Base-by-base conservation (phyloP, 2,329 filamentous ascomycete genomes). In the Diplodia sapinea region DNA sequence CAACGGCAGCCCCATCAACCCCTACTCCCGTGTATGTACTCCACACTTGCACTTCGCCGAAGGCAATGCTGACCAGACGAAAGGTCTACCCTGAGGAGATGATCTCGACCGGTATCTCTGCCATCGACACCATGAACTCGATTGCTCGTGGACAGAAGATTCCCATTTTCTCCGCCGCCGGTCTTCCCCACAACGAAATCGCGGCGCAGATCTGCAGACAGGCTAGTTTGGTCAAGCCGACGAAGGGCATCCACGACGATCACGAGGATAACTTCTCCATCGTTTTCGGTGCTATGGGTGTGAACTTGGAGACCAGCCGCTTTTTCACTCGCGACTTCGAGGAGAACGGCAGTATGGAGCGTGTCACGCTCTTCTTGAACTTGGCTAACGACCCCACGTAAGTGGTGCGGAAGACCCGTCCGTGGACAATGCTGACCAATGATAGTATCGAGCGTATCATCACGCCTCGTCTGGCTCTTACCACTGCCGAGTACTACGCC, bases 231-330 rank as follows among this genome's bases (percentile, higher is more conserved):
- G 96, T 98, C 72, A 93, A 85, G 86, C 93, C 93, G 43, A 96
- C 92, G 79, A 99, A 99, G 88, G 94, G 91, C 72, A 89, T 95
- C 31, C 95, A 99, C 78, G 96, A 99, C 77, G 94, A 89, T 67
- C 95, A 99, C 82, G 93, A 97, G 77, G 95, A 99, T 78, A 99
- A 99, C 85, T 99, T 99, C 87, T 97, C 94, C 69, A 99, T 99
- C 76, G 95, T 99, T 68, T 99, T 99, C 79, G 96, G 93, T 78
- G 95, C 95, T 77, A 99, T 99, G 95, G 95, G 95, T 93, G 95
- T 99, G 74, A 99, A 99, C 85, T 89, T 99, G 90, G 95, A 99
- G 80, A 99, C 95, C 38, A 92, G 91, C 75, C 91, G 95, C 75
- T 99, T 99, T 88, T 99, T 99, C 85, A 98, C 94, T 47, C 88